Conservation (phyloP, 345 rosid genomes). For the Ailanthus altissimus region DNA sequence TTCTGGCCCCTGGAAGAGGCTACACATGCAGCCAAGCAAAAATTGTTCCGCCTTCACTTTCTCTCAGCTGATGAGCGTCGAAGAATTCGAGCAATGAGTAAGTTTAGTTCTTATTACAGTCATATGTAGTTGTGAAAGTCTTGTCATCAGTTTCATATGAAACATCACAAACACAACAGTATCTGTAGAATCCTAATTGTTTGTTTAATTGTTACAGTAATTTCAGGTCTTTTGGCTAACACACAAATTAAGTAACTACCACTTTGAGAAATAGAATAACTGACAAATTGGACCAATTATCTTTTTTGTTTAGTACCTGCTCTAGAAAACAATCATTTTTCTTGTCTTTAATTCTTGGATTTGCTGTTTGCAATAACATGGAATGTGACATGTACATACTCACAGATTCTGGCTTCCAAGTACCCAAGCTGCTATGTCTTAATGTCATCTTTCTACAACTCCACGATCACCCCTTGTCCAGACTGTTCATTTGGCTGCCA, state of each 20-base stretch:
- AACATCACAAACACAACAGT: background rate
- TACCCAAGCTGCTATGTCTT: constrained; percentile 52
- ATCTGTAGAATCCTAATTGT: background rate
- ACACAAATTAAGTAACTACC: background rate
- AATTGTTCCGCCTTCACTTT: constrained; percentile 31
- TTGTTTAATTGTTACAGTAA: background rate
- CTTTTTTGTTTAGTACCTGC: background rate
- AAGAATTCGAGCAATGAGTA: constrained; percentile 42
- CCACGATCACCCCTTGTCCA: constrained; percentile 46
- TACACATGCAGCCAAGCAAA: constrained; percentile 49
- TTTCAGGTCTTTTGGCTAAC: background rate
- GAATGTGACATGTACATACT: constrained; percentile 55
- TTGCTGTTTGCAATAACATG: constrained; percentile 47
- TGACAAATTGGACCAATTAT: background rate
- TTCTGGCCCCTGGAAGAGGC: constrained; percentile 46
- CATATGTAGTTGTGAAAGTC: background rate
- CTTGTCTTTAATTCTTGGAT: background rate
- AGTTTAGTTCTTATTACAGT: constrained; percentile 15
- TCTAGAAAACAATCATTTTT: background rate
- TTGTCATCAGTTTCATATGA: too few species aligned
- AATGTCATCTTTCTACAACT: constrained; percentile 52
- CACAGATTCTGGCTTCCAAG: constrained; percentile 39
- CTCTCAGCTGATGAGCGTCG: constrained; percentile 36
- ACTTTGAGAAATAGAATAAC: background rate
- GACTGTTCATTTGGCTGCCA: constrained; percentile 54